Percentiles rank a stretch among this genome's conserved stretches.
Evolutionary conservation across 352 stramenopile species (phyloP).

Genomic region (Phytophthora vignae): DNA sequence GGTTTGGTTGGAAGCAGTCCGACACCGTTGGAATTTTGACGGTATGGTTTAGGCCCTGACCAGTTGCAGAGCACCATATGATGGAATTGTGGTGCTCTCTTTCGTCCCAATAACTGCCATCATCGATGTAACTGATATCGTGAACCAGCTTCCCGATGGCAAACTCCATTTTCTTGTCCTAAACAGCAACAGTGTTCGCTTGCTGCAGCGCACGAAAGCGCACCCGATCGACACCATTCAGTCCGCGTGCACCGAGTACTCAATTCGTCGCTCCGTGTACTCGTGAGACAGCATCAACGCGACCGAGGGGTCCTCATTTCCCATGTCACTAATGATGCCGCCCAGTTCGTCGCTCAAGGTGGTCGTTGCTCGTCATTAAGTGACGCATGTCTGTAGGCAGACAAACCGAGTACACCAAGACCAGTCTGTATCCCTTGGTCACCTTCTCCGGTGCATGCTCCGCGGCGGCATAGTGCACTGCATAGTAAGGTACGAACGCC

Average conservation of each 20-base stretch:
- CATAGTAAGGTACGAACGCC: conserved; percentile 22
- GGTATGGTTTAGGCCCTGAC: too few species aligned
- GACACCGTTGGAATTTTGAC: too few species aligned
- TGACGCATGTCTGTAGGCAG: conserved; percentile 6
- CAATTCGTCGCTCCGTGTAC: not conserved
- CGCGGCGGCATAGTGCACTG: conserved; percentile 35
- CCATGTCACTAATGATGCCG: not conserved
- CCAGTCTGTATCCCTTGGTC: conserved; percentile 25
- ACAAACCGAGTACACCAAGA: conserved; percentile 36
- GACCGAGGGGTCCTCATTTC: not conserved
- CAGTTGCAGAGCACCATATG: not conserved
- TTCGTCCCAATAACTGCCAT: not conserved
- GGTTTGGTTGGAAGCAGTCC: too few species aligned
- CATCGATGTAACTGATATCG: not conserved
- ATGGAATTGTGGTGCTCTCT: not conserved
- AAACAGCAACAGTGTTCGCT: not conserved
- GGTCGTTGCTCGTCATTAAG: not conserved
- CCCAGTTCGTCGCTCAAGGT: not conserved
- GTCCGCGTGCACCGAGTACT: not conserved
- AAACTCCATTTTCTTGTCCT: not conserved
- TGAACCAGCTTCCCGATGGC: not conserved
- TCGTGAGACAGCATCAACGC: not conserved
- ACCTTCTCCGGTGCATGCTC: conserved; percentile 33
- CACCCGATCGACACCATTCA: not conserved
- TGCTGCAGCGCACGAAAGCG: not conserved